These are phyloP conservation scores for Neurospora crassa DNA, from an alignment of 2,329 filamentous ascomycete genomes.

Conservation along the genomic window DNA sequence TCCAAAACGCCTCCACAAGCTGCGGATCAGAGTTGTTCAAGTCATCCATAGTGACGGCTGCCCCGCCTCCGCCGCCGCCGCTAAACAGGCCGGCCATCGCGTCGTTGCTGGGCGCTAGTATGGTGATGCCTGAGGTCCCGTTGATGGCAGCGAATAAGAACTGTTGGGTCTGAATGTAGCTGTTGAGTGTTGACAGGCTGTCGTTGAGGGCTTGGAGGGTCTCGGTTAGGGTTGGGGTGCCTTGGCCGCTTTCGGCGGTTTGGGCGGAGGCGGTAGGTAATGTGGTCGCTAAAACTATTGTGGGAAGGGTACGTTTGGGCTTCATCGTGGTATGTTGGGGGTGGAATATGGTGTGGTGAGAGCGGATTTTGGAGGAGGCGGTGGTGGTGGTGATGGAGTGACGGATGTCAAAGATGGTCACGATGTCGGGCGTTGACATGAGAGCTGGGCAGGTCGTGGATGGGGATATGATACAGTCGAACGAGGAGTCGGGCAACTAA, in stretches of 20 bases:
- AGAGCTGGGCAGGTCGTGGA: too few species aligned
- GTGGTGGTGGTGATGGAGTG: neutral
- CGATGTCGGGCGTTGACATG: neutral
- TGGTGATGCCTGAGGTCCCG: slow-evolving; percentile 40
- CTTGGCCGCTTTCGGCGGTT: neutral
- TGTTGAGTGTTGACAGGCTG: slow-evolving; percentile 16
- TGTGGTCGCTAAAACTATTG: neutral
- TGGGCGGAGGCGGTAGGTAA: neutral
- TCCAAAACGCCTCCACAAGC: slow-evolving; percentile 33
- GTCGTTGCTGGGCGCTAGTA: slow-evolving; percentile 47
- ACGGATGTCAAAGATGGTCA: neutral
- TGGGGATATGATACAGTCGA: neutral
- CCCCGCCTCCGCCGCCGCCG: neutral
- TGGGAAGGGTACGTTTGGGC: neutral
- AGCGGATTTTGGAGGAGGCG: neutral
- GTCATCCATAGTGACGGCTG: slow-evolving; percentile 18
- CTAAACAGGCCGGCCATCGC: slow-evolving; percentile 32
- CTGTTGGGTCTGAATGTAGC: slow-evolving; percentile 27
- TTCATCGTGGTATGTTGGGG: neutral
- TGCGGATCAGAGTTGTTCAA: slow-evolving; percentile 14
- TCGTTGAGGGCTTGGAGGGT: slow-evolving; percentile 13
- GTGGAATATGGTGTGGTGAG: neutral
- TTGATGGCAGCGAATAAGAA: slow-evolving; percentile 27
- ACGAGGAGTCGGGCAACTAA: neutral
- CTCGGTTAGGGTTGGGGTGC: slow-evolving; percentile 8